Evolutionary conservation across 1,284 basidiomycete genomes (phyloP), one percentile per base, ranked within the genome.

Genomic region (Sphaerobolus stellatus): DNA sequence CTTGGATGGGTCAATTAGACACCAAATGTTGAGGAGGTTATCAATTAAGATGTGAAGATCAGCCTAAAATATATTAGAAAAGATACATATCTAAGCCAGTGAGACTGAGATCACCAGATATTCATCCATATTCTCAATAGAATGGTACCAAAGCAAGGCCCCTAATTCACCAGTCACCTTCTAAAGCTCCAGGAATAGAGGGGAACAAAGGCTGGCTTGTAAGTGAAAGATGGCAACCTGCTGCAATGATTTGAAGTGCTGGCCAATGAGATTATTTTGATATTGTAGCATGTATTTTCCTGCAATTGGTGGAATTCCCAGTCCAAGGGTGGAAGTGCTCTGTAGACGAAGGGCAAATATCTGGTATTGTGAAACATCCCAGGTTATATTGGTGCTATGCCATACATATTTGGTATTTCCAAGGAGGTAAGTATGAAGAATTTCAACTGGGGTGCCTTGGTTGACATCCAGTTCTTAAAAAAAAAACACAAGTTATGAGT

Each of bases 351-450:
- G 29, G 2, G 65, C 59, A 50, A 73, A 74, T 4, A 53, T 24
- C 3, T 61, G 58, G 3, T 67, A 58, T 24, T 67, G 48, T 8
- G 63, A 58, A 7, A 52, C 50, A 14, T 56, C 59, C 64, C 14
- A 13, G 27, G 45, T 47, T 13, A 27, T 47, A 29, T 44, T 20
- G 20, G 9, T 22, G 4, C 59, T 47, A 49, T 68, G 61, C 73
- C 73, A 76, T 8, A 68, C 27, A 54, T 75, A 75, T 54, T 75
- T 75, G 18, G 65, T 64, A n/a, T 59, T 50, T 2, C 73, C 73
- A n/a, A 76, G 66, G 1, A 74, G 59, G 22, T 59, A 44, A 7
- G 71, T 70, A 48, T 76, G 73, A 2, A 76, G 61, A 11, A 69
- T 64, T 47, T 75, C 72, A 7, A 61, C 57, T 4, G 72, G 70